Evolutionary conservation across 768 basidiomycete species (phyloP), one percentile per base, ranked within the genome.

Genomic region (Hygrophoropsis aurantiaca): DNA sequence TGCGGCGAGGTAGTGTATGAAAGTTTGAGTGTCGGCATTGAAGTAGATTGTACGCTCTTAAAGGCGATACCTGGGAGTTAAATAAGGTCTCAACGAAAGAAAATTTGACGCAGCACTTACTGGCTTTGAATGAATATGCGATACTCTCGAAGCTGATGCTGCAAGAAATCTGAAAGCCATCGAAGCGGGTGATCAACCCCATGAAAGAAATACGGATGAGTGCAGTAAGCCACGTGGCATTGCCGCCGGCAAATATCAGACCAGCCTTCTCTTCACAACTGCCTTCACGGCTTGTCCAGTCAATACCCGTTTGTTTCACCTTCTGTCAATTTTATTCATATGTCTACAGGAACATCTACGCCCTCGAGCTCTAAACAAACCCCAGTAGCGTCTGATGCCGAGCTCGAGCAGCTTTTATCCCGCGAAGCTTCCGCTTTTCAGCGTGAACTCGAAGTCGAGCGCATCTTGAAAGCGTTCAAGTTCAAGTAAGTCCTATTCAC

Each of bases 391-490:
- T 51, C 66, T 18, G 81, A 80, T 38, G 64, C 66, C 2, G 90
- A 92, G 36, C 67, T 93, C n/a, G 90, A 93, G 46, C 87, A 84
- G 64, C 70, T 93, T 5, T 74, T 93, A 37, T 85, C 75, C 42
- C 74, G 87, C 45, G 90, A 93, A 59, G 88, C 90, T 1, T 85
- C 85, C 11, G 90, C 88, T 4, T 87, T 93, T 62, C 87, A 91
- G 57, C 79, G 91, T 23, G 91, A 93, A 66, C 70, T 90, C 20
- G 90, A 93, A 63, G 89, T 93, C 11, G 91, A 95, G 47, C 83
- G 97, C 20, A 92, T 99, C 53, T 72, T 98, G 40, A 87, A 84
- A 57, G 86, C 94, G 0, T 98, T 99, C 80, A 98, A 93, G 67
- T 78, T 98, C 58, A 99, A 98, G 94, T 95, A 49, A 55, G 83